Evolutionary conservation across 2,329 filamentous ascomycete species (phyloP), one percentile per base, ranked within the genome.

Genomic region (Colletotrichum magnum): DNA sequence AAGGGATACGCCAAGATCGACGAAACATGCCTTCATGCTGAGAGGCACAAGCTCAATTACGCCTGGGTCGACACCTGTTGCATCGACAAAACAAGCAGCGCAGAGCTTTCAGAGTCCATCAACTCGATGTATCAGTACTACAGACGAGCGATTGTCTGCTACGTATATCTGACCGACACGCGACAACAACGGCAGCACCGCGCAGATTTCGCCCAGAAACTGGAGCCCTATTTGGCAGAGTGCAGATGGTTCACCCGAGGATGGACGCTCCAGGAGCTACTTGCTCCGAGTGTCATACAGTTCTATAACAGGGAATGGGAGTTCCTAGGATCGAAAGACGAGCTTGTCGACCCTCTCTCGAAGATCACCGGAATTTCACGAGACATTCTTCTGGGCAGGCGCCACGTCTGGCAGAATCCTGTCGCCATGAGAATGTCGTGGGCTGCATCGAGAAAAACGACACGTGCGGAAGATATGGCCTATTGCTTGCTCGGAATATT

Each of bases 181-280:
- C 7, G 32, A 10, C 32, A 36, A 36, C 32, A 36, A 36, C 32
- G 32, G 32, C 32, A 36, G 32, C 32, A 10, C 32, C 32, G 32
- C 32, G 7, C 32, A 36, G 32, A 36, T 36, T 36, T 36, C 32
- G 32, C 32, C 32, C 32, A 36, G 32, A 36, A 36, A 36, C 32
- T 36, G 32, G 32, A 36, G 10, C 32, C 32, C 32, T 36, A 10
- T 36, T 10, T 36, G 32, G 32, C 32, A 36, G 32, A 47, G 4
- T 54, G 64, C 51, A 69, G 75, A 7, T 81, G 79, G 78, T 80
- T 80, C 60, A 76, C 73, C 0, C 72, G 86, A 88, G 78, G 79
- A 21, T 88, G 89, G 74, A 93, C 90, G 0, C 80, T 91, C 71
- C 91, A 92, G 76, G 89, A 93, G 78, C 90, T 92, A 0, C 84